phyloP scores from a whole-genome alignment of 2,329 filamentous ascomycete species.

The Scorias spongiosa region DNA sequence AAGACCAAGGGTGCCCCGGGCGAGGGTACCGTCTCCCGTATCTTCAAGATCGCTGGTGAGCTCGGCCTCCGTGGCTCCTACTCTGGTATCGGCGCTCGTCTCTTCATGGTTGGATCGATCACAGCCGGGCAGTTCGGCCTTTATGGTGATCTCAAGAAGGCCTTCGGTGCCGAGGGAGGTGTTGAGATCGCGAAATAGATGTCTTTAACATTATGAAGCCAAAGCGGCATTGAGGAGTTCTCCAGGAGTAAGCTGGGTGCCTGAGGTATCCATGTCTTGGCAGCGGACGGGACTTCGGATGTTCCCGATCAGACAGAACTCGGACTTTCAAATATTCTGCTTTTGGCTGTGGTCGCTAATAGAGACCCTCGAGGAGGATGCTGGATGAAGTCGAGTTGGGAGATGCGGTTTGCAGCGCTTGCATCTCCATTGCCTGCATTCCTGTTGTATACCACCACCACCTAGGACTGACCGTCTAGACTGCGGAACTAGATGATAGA shows the following conservation, averaged over 20 bases:
- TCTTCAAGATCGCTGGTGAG: conserved; percentile 80
- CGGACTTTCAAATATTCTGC: neutral
- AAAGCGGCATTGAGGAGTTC: neutral
- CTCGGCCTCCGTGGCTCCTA: conserved; percentile 63
- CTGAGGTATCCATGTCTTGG: too few relatives aligned
- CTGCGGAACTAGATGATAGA: neutral
- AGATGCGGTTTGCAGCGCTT: neutral
- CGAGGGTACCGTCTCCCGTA: conserved; percentile 64
- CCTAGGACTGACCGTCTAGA: neutral
- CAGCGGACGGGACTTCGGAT: too few relatives aligned
- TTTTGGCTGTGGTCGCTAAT: neutral
- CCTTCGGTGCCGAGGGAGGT: conserved; percentile 55
- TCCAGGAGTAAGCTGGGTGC: neutral
- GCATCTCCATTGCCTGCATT: neutral
- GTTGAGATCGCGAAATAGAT: conserved; percentile 44
- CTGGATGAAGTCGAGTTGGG: neutral
- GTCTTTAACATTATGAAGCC: neutral
- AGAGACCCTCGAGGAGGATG: neutral
- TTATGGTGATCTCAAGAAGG: conserved; percentile 62
- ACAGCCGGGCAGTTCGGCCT: conserved; percentile 78
- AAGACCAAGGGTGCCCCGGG: conserved; percentile 79
- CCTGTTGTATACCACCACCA: neutral
- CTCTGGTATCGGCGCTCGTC: conserved; percentile 65
- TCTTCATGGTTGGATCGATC: conserved; percentile 60
- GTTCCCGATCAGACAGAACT: too few relatives aligned